Base-by-base conservation (phyloP, 1,284 basidiomycete genomes). In the Sutorius eximius region DNA sequence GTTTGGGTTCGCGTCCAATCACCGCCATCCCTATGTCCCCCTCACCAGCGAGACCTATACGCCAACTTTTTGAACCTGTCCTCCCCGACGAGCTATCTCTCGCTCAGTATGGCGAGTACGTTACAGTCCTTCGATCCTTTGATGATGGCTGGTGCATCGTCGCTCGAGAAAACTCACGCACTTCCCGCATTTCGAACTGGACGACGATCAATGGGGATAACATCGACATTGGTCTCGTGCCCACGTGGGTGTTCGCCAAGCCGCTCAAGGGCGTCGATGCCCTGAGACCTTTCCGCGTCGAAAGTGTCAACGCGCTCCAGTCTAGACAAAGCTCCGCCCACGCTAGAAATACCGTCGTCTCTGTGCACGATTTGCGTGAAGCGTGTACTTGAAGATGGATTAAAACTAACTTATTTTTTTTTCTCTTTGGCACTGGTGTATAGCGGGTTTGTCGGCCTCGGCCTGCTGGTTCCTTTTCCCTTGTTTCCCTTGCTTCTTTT, bases 91-190 rank as follows among this genome's bases (percentile, higher is more conserved):
- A 91, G 65, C 75, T 89, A 24, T 71, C 82, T 42, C 59, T 87
- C 57, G 65, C 72, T 12, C 64, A 59, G 32, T 62, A 78, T 15
- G 83, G 83, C 41, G 86, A 90, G 68, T 73, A 73, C 37, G 69
- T 90, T 42, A 79, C 77, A 3, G 69, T 87, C 22, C 74, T 88
- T 10, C 80, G 82, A 58, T 78, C 77, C 3, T 86, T 84, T 61
- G 85, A 89, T 55, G 87, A 90, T 56, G 87, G 86, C 2, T 91
- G 87, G 88, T 88, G 85, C 65, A 75, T 88, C 54, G 85, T 87
- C 48, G 82, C 80, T 16, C 74, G 85, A 34, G 79, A 83, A 53
- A 64, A 57, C 22, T 71, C 29, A 51, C 78, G 45, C 75, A 78
- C 70, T 75, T 74, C 60, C 46, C 47, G 46, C 11, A 22, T 57